These are phyloP conservation scores for Coemansia biformis DNA, from an alignment of 192 early-diverging fungal genomes.

Conservation along the genomic window DNA sequence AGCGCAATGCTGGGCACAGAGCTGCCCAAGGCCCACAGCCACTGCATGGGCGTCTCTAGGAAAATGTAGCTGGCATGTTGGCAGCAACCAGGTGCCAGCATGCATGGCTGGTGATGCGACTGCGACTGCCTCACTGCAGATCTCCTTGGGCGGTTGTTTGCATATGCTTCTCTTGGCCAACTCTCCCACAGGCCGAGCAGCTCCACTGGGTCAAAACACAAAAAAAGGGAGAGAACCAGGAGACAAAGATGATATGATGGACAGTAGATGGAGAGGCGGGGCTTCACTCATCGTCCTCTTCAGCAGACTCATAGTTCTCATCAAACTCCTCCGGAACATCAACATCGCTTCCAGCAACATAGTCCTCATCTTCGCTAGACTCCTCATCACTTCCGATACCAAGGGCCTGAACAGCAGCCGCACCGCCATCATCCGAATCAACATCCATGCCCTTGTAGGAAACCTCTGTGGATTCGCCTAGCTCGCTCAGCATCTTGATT, in stretches of 20 bases:
- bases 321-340: constrained; percentile 77
- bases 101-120: no score
- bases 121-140: no score
- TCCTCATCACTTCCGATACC: constrained; percentile 62
- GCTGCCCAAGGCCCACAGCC: no score
- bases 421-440: constrained; percentile 20
- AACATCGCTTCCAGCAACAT: constrained; percentile 67
- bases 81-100: no score
- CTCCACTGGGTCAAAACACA: neutral
- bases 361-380: constrained; percentile 85
- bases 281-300: constrained; percentile 8
- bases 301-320: constrained; percentile 53
- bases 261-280: neutral
- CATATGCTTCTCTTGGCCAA: no score
- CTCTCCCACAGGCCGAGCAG: no score
- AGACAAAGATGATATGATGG: neutral
- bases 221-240: neutral
- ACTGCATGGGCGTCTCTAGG: no score
- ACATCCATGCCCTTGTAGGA: constrained; percentile 42
- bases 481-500: constrained; percentile 72
- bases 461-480: constrained; percentile 50
- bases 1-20: no score
- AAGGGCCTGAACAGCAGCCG: constrained; percentile 16
- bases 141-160: no score
- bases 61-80: no score